Evolutionary conservation across 495 filamentous ascomycete genomes (phyloP).

Genomic region (Talaromyces nanjingensis): DNA sequence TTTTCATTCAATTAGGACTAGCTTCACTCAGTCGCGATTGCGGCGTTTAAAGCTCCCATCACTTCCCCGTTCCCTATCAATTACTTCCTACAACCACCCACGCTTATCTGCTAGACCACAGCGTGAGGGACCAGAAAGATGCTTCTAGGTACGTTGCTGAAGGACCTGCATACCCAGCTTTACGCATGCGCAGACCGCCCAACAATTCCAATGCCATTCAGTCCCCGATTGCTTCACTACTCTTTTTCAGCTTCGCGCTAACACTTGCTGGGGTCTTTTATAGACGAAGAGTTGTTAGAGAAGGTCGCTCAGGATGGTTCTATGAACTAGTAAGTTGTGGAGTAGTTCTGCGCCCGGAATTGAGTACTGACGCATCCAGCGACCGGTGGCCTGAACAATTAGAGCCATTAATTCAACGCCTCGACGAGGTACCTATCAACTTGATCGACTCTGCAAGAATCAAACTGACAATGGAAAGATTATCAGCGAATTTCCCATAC

Average conservation of each 20-base stretch:
- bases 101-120: neutral
- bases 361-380: constrained; percentile 28
- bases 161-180: neutral
- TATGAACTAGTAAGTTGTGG: constrained; percentile 57
- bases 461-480: constrained; percentile 25
- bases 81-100: neutral
- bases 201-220: neutral
- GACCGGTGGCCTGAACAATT: constrained; percentile 49
- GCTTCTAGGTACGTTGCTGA: neutral
- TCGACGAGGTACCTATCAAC: constrained; percentile 40
- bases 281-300: constrained; percentile 58
- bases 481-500: constrained; percentile 46
- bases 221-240: neutral
- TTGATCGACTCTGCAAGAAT: neutral
- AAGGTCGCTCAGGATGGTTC: constrained; percentile 56
- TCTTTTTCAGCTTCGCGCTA: neutral
- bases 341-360: constrained; percentile 1
- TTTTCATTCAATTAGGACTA: neutral
- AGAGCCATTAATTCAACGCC: constrained; percentile 40
- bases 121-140: neutral
- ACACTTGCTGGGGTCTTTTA: constrained; percentile 1
- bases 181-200: neutral
- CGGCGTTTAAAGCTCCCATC: neutral
- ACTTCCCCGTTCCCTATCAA: neutral
- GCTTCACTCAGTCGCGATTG: neutral